These are phyloP conservation scores for Juglanconis juglandina DNA, from an alignment of 2,329 filamentous ascomycete species.

Conservation along the genomic window DNA sequence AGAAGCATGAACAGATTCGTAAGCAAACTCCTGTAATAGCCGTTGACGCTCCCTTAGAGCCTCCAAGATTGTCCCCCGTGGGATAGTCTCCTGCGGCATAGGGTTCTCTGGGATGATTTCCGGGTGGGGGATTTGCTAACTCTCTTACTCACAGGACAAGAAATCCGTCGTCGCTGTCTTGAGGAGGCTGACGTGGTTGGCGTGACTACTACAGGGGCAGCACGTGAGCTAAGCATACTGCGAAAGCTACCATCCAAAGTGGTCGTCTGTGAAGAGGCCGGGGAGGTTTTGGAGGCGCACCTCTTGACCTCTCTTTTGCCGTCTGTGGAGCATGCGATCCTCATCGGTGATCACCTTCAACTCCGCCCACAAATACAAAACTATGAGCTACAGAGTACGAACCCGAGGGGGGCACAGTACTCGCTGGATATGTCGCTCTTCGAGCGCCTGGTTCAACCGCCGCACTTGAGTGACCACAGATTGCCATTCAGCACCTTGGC, in stretches of 20 bases:
- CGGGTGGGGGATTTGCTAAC: neutral
- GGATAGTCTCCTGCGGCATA: no score
- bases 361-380: constrained; percentile 57
- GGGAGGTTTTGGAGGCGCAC: constrained; percentile 64
- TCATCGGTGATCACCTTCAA: constrained; percentile 63
- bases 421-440: constrained; percentile 60
- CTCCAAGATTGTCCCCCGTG: no score
- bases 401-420: constrained; percentile 43
- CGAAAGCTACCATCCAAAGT: constrained; percentile 50
- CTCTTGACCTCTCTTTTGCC: constrained; percentile 57
- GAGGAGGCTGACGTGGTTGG: constrained; percentile 48
- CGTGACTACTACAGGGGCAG: constrained; percentile 58
- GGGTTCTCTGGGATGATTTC: neutral
- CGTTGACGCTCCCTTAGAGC: neutral
- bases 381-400: constrained; percentile 51
- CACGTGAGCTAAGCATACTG: constrained; percentile 47
- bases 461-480: neutral
- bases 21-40: neutral
- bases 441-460: constrained; percentile 47
- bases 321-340: constrained; percentile 56
- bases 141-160: constrained; percentile 15
- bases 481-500: constrained; percentile 19
- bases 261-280: constrained; percentile 65
- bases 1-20: neutral
- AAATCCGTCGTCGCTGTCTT: constrained; percentile 37